phyloP scores from a whole-genome alignment of 768 basidiomycete genomes.

The Boletus edulis region DNA sequence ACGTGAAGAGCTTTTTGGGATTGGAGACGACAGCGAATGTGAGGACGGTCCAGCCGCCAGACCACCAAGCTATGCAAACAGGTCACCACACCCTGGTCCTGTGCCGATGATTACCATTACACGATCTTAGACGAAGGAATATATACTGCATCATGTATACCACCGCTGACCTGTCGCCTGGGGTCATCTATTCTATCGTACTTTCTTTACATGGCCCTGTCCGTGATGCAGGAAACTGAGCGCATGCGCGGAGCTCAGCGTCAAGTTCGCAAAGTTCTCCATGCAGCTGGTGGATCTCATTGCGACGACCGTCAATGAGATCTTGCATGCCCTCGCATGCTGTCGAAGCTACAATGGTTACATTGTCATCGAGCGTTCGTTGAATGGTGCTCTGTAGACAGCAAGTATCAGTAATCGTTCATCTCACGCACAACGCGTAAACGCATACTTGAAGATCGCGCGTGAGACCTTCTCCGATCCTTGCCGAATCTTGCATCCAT shows the following conservation, averaged over 20 bases:
- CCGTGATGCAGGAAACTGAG: constrained; percentile 10
- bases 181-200: constrained; percentile 13
- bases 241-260: constrained; percentile 25
- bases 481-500: constrained; percentile 68
- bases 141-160: constrained; percentile 30
- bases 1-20: constrained; percentile 69
- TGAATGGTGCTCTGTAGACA: constrained; percentile 44
- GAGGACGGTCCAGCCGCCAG: constrained; percentile 35
- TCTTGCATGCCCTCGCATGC: constrained; percentile 47
- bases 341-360: constrained; percentile 48
- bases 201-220: background rate
- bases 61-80: constrained; percentile 1
- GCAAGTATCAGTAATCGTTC: background rate
- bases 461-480: constrained; percentile 60
- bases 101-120: constrained; percentile 30
- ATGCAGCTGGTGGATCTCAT: constrained; percentile 43
- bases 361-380: constrained; percentile 48
- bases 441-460: constrained; percentile 59
- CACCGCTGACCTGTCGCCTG: constrained; percentile 10
- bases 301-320: constrained; percentile 39
- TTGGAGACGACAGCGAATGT: constrained; percentile 62
- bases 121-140: constrained; percentile 18
- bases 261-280: constrained; percentile 44
- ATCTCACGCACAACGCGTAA: background rate
- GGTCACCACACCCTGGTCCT: constrained; percentile 8